Evolutionary conservation across 306 rosid genomes (phyloP), one percentile per base, ranked within the genome.

Genomic region (Hylodesmum podocarpum): DNA sequence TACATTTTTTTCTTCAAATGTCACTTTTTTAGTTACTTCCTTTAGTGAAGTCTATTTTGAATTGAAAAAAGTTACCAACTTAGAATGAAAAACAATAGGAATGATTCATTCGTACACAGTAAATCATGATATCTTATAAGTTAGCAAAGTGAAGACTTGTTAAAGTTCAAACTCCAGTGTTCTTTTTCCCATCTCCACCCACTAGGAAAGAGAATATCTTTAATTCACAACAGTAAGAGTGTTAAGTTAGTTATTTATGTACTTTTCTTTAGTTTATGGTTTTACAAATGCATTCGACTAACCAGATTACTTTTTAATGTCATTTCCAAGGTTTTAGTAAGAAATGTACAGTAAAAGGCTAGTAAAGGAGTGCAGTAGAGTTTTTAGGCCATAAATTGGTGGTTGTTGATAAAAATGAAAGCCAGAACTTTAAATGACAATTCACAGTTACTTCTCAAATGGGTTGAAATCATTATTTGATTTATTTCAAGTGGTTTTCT

Each of bases 181-280:
- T 37, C 25, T 70, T 9, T 16, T 8, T 33, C 46, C 46, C 67
- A 8, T n/a, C 77, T 8, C 6, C 25, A 34, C 3, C 27, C 76
- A 36, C 27, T 51, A 44, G 76, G 76, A 50, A 51, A 49, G 62
- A 46, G 29, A 61, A 53, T 36, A n/a, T 24, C 66, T 55, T 55
- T 54, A 24, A 54, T 55, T 72, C 28, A 55, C 27, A 25, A 46
- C 8, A 44, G 16, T 4, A 29, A 7, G 59, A 11, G 55, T 39
- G 41, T 3, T 19, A 19, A 21, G 65, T 8, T 34, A 8, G 22
- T 7, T 36, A 39, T 16, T 57, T 73, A 58, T 8, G 21, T 12
- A 16, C 4, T 16, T 44, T 28, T 39, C 31, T 12, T 43, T 18
- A 33, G 11, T 28, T 5, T 31, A 3, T 19, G 36, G 44, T 29